These are phyloP conservation scores for Fusarium chlamydosporum DNA, from an alignment of 2,329 filamentous ascomycete species.

Conservation along the genomic window DNA sequence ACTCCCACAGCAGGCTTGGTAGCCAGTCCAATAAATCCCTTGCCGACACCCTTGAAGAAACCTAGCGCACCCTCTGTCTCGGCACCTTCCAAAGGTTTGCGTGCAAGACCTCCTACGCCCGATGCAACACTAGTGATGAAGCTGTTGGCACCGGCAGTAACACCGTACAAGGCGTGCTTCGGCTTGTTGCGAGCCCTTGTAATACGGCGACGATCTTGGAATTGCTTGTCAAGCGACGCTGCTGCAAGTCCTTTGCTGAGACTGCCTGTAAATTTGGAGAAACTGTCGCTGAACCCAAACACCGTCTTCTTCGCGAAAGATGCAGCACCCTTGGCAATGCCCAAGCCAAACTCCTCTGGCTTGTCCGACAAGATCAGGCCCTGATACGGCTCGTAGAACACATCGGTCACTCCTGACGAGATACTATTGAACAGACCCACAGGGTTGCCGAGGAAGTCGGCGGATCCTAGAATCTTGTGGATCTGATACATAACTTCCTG, in stretches of 20 bases:
- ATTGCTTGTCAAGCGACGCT: slow-evolving; percentile 97
- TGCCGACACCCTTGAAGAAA: slow-evolving; percentile 98
- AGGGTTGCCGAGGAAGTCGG: slow-evolving; percentile 97
- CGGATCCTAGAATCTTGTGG: slow-evolving; percentile 96
- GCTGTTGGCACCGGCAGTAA: slow-evolving; percentile 94
- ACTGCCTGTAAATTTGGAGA: slow-evolving; percentile 97
- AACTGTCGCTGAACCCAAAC: slow-evolving; percentile 96
- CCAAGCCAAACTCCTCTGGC: slow-evolving; percentile 93
- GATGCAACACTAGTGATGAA: slow-evolving; percentile 93
- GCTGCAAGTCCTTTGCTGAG: slow-evolving; percentile 96
- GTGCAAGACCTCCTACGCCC: slow-evolving; percentile 91
- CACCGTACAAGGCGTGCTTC: slow-evolving; percentile 96
- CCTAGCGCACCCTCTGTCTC: slow-evolving; percentile 94
- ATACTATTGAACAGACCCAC: slow-evolving; percentile 99
- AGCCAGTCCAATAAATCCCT: slow-evolving; percentile 92
- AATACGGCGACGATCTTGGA: slow-evolving; percentile 96
- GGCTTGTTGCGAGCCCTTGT: slow-evolving; percentile 92
- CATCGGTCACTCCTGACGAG: slow-evolving; percentile 95
- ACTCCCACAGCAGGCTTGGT: slow-evolving; percentile 98
- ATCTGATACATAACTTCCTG: slow-evolving; percentile 97
- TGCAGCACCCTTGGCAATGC: slow-evolving; percentile 95
- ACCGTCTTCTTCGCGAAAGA: slow-evolving; percentile 99
- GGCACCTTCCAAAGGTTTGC: slow-evolving; percentile 94
- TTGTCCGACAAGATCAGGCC: slow-evolving; percentile 95
- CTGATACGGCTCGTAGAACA: slow-evolving; percentile 99